Evolutionary conservation across 306 rosid species (phyloP), one percentile per base, ranked within the genome.

Genomic region (Sindora glabra): DNA sequence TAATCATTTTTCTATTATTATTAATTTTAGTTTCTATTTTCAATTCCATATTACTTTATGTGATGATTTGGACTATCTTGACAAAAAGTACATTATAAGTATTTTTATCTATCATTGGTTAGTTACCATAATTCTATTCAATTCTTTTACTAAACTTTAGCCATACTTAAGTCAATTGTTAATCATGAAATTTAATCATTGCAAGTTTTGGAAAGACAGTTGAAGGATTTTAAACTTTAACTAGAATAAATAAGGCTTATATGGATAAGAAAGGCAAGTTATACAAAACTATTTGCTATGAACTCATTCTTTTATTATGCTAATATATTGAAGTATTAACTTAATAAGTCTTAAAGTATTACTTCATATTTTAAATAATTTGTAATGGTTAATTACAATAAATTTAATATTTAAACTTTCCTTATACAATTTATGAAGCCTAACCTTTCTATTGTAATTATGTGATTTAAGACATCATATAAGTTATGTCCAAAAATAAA

Each of bases 191-290:
- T 10, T 34, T 34, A 50, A 17, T 59, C 36, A 29, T 51, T 68
- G 58, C 67, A 91, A 95, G 92, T 85, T 92, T 92, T 80, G 98
- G 95, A 15, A 94, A 89, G 85, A 57, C 89, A 58, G 99, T 87
- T 9, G 99, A 92, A 78, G 99, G 99, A 48, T 71, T 86, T 45
- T 96, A 92, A 45, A 83, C 95, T 23, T 76, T 89, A 74, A 72
- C 95, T 54, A 83, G 96, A 89, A 89, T 92, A 54, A 88, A 92
- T 77, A 96, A 92, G 74, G 86, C 96, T 64, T 92, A 81, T 66
- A 82, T 78, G 40, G 99, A 89, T 78, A 94, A 82, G 76, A 92
- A 74, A 26, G 74, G 91, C 52, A 74, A 86, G 64, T 95, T 96
- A 8, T 89, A 67, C 75, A 86, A 79, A 92, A 92, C n/a, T 78